A percentile compares a stretch with the other conserved stretches of the same genome.
Evolutionary conservation across 108 stramenopile genomes (phyloP).

Genomic region (Skeletonema costatum): DNA sequence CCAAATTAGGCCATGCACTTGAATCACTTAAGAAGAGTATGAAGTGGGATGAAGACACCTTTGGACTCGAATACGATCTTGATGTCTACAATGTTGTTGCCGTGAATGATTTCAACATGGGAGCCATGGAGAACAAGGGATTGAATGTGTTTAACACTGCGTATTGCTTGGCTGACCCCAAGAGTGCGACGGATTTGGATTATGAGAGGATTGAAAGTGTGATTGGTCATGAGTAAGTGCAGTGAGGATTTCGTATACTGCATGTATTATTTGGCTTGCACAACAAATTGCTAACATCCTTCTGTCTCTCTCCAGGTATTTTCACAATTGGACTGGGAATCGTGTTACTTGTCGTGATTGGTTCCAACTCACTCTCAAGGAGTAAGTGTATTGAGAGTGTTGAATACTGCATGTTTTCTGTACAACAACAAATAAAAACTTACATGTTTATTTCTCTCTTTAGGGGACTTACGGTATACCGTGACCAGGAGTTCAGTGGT

Average conservation of each 20-base stretch:
- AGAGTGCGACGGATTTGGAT: conserved; percentile 91
- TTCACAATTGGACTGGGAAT: conserved; percentile 98
- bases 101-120: conserved; percentile 91
- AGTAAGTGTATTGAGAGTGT: neutral
- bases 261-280: too few relatives aligned
- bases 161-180: conserved; percentile 90
- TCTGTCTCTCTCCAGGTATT: too few relatives aligned
- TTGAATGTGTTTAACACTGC: conserved; percentile 91
- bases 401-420: neutral
- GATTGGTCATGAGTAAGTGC: conserved; percentile 97
- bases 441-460: neutral
- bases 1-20: conserved; percentile 70
- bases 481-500: conserved; percentile 91
- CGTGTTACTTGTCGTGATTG: conserved; percentile 98
- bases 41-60: conserved; percentile 97
- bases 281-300: too few relatives aligned
- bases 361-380: conserved; percentile 97
- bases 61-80: conserved; percentile 95
- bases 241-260: too few relatives aligned
- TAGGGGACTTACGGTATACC: conserved; percentile 99
- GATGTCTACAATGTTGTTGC: conserved; percentile 96
- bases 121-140: conserved; percentile 97
- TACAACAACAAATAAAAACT: neutral
- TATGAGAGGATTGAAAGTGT: conserved; percentile 82
- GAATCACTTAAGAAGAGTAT: conserved; percentile 80